Conservation (phyloP, 345 rosid species). For the Nasturtium officinale region DNA sequence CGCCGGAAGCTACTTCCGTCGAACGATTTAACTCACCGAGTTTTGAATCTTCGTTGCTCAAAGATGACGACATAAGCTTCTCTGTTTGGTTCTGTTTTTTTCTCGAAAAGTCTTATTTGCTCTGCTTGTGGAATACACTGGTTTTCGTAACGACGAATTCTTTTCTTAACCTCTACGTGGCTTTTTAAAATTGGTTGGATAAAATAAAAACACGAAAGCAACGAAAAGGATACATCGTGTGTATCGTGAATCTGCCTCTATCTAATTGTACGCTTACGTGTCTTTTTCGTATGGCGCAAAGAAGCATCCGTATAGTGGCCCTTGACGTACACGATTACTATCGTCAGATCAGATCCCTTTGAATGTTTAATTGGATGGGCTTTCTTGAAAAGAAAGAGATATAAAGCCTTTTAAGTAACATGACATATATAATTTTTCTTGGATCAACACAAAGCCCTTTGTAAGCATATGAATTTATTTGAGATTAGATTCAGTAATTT, state of each 20-base stretch:
- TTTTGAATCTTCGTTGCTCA: constrained; percentile 41
- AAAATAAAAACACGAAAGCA: constrained; percentile 26
- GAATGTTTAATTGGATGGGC: constrained; percentile 16
- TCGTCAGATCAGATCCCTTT: neutral
- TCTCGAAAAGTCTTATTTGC: constrained; percentile 33
- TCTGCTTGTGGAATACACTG: constrained; percentile 17
- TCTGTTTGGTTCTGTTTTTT: constrained; percentile 1
- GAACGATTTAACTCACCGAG: constrained; percentile 45
- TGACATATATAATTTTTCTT: too few species aligned
- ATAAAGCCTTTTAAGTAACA: neutral
- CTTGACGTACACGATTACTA: neutral
- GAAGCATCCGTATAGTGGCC: constrained; percentile 12
- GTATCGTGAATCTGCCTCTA: constrained; percentile 33
- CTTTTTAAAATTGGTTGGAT: neutral
- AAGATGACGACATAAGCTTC: constrained; percentile 48
- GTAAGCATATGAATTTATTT: neutral
- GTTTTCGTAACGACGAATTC: constrained; percentile 29
- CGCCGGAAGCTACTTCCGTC: constrained; percentile 45
- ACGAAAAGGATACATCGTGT: constrained; percentile 20
- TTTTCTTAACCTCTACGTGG: constrained; percentile 18
- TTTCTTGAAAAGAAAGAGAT: neutral
- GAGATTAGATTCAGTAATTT: neutral
- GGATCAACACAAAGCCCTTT: neutral
- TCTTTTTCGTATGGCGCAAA: neutral
- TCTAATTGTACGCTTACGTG: constrained; percentile 31